Percentiles rank a stretch among this genome's conserved stretches.
Conservation (phyloP, 1,284 basidiomycete species). For the Lentinus polychrous region DNA sequence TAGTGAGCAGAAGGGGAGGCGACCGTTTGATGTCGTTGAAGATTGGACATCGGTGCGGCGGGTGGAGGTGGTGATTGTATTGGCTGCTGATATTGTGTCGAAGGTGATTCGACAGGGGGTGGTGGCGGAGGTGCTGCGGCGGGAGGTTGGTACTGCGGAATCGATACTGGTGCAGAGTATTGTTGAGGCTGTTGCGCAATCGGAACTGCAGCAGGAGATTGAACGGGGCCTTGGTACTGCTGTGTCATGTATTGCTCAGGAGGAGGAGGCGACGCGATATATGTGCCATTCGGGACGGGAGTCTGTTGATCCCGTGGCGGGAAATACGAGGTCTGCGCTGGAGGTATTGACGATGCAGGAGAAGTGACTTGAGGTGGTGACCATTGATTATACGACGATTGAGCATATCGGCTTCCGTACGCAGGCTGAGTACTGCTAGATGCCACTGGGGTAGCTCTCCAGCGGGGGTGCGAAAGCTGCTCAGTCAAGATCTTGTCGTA, state of each 20-base stretch:
- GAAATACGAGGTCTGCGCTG: slow-evolving; percentile 12
- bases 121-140: slow-evolving; percentile 11
- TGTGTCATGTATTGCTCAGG: too few species aligned
- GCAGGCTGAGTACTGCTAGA: slow-evolving; percentile 15
- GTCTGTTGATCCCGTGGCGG: slow-evolving; percentile 5
- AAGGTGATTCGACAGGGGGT: slow-evolving; percentile 10
- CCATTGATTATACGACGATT: slow-evolving; percentile 9
- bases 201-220: slow-evolving; percentile 9
- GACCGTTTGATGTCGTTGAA: slow-evolving; percentile 3
- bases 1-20: slow-evolving; percentile 11
- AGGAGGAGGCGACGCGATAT: slow-evolving; percentile 15
- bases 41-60: neutral
- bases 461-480: slow-evolving; percentile 67
- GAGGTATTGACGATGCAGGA: slow-evolving; percentile 15
- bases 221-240: slow-evolving; percentile 9
- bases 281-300: slow-evolving; percentile 3
- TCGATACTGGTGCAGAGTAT: slow-evolving; percentile 7
- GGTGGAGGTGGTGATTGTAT: slow-evolving; percentile 8
- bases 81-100: slow-evolving; percentile 9
- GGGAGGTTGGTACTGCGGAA: slow-evolving; percentile 20
- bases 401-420: slow-evolving; percentile 24
- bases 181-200: slow-evolving; percentile 18
- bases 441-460: slow-evolving; percentile 37
- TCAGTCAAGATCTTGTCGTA: slow-evolving; percentile 86
- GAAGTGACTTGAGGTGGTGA: slow-evolving; percentile 6